These are phyloP conservation scores for Gynostemma pentaphyllum DNA, from an alignment of 306 rosid species.

Conservation along the genomic window DNA sequence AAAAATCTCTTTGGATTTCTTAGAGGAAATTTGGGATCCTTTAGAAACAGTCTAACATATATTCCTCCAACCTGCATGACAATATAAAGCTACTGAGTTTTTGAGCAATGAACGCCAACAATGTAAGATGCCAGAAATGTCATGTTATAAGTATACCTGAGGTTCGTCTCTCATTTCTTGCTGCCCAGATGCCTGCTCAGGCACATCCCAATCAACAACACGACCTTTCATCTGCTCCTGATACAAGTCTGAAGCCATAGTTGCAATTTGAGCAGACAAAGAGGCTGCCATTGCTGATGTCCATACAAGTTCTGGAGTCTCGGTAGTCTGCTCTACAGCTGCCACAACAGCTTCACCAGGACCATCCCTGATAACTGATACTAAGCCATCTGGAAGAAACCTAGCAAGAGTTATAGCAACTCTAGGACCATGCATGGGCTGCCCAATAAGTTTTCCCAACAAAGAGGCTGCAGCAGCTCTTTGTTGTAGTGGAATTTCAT, in stretches of 20 bases:
- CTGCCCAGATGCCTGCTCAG: slow-evolving; percentile 92
- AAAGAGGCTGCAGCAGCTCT: slow-evolving; percentile 95
- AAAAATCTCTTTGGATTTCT: slow-evolving; percentile 98
- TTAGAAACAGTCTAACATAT: slow-evolving; percentile 83
- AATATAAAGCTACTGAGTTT: slow-evolving; percentile 22
- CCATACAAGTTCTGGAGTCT: slow-evolving; percentile 99
- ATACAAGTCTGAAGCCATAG: slow-evolving; percentile 79
- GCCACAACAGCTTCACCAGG: slow-evolving; percentile 97
- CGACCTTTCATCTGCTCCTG: slow-evolving; percentile 96
- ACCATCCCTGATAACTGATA: slow-evolving; percentile 91
- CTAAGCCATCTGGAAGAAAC: slow-evolving; percentile 97
- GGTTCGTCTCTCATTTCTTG: slow-evolving; percentile 99
- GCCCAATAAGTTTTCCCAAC: slow-evolving; percentile 93
- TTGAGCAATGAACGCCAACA: background rate
- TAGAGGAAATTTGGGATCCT: slow-evolving; percentile 96
- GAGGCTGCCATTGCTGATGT: slow-evolving; percentile 99
- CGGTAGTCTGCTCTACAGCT: slow-evolving; percentile 83
- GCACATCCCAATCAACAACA: slow-evolving; percentile 94
- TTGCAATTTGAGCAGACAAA: slow-evolving; percentile 84
- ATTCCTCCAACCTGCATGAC: slow-evolving; percentile 93
- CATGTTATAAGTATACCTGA: slow-evolving; percentile 52
- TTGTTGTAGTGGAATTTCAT: slow-evolving; percentile 86
- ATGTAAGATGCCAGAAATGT: slow-evolving; percentile 11
- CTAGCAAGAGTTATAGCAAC: slow-evolving; percentile 88
- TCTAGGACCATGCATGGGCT: slow-evolving; percentile 99